Evolutionary conservation across 2,329 filamentous ascomycete genomes (phyloP).

Genomic region (Fusarium nisikadoi): DNA sequence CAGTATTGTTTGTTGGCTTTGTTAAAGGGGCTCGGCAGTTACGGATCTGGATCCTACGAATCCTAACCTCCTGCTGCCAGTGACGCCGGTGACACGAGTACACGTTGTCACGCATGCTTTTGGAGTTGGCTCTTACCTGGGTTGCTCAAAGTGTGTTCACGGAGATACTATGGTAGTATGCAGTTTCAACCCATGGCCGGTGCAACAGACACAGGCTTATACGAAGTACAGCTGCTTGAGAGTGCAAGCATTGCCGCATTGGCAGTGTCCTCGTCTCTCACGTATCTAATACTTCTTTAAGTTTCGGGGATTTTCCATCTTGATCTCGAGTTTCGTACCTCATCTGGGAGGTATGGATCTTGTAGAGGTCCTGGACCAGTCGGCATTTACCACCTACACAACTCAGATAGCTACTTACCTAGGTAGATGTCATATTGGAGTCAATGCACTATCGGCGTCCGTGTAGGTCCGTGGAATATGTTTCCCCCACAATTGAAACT

Average conservation of each 20-base stretch:
- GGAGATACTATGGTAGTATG: background rate
- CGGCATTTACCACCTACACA: background rate
- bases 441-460: background rate
- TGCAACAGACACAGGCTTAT: slow-evolving; percentile 13
- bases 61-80: background rate
- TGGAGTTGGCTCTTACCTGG: slow-evolving; percentile 1
- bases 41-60: background rate
- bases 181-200: slow-evolving; percentile 15
- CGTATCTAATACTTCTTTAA: background rate
- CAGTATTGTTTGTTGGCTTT: slow-evolving; percentile 1
- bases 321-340: background rate
- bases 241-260: background rate
- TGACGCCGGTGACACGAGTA: background rate
- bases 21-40: slow-evolving; percentile 1
- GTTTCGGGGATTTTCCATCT: background rate
- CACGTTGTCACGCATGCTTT: background rate
- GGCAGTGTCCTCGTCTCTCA: background rate
- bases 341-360: background rate
- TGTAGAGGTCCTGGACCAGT: background rate
- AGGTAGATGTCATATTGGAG: background rate
- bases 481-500: background rate
- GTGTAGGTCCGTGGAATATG: background rate
- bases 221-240: slow-evolving; percentile 15
- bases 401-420: background rate
- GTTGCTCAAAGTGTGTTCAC: slow-evolving; percentile 11